Evolutionary conservation across 2,329 filamentous ascomycete species (phyloP).

Genomic region (Aspergillus alliaceus): DNA sequence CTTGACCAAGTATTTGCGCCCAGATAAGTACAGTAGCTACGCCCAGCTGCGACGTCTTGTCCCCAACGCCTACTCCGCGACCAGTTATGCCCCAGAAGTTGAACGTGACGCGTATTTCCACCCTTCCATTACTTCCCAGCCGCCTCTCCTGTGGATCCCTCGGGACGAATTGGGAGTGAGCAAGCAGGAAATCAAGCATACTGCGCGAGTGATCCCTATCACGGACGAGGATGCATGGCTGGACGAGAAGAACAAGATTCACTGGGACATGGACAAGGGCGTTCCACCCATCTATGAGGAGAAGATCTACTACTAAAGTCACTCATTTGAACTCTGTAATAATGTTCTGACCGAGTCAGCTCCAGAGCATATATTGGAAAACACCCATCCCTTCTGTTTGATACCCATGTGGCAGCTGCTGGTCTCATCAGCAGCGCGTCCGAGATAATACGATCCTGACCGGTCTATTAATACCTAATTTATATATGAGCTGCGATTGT

Average conservation of each 20-base stretch:
- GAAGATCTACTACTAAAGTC: constrained; percentile 54
- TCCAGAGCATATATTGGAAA: background rate
- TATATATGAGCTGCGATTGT: background rate
- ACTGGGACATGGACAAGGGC: constrained; percentile 58
- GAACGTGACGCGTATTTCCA: constrained; percentile 72
- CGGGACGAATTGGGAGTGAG: constrained; percentile 72
- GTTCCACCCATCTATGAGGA: constrained; percentile 61
- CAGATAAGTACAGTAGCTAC: constrained; percentile 75
- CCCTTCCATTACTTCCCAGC: constrained; percentile 62
- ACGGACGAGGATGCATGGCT: constrained; percentile 75
- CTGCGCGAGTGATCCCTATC: constrained; percentile 69
- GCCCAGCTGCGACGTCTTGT: constrained; percentile 67
- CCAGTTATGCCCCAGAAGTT: constrained; percentile 61
- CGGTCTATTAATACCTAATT: background rate
- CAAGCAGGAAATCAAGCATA: constrained; percentile 73
- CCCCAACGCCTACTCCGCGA: constrained; percentile 56
- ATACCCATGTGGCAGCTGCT: background rate
- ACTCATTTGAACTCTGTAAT: background rate
- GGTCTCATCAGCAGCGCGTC: background rate
- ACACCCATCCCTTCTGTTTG: background rate
- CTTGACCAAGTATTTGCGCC: constrained; percentile 65
- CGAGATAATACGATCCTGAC: background rate
- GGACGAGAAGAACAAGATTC: constrained; percentile 67
- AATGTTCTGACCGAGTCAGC: background rate
- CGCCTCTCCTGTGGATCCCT: constrained; percentile 82